phyloP scores from a whole-genome alignment of 1,139 yeast genomes.

The Pichia sp. region DNA sequence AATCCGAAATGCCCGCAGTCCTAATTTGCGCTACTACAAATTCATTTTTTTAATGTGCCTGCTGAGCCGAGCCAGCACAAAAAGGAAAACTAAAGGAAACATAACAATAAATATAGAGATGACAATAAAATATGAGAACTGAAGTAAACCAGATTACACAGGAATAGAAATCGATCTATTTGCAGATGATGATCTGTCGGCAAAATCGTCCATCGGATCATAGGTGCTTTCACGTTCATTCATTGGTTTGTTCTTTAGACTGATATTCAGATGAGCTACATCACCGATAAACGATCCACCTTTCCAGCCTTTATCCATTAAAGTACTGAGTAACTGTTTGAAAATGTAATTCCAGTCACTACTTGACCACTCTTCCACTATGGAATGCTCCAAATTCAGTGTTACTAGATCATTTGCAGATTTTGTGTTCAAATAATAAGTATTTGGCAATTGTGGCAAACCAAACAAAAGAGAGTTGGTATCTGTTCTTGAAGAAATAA shows the following conservation, averaged over 20 bases:
- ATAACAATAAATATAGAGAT: not conserved
- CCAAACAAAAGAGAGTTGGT: constrained; percentile 45
- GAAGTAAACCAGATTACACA: not conserved
- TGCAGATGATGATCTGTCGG: constrained; percentile 12
- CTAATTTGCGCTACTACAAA: too few species aligned
- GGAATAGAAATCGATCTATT: not conserved
- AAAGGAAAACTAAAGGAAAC: not conserved
- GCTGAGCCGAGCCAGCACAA: too few species aligned
- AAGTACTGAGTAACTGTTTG: constrained; percentile 30
- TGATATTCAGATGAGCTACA: constrained; percentile 19
- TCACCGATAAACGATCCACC: constrained; percentile 28
- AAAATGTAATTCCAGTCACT: constrained; percentile 36
- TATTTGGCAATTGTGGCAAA: constrained; percentile 50
- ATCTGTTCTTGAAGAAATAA: constrained; percentile 40
- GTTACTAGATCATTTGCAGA: constrained; percentile 35
- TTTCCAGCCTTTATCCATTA: constrained; percentile 28
- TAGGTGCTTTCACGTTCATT: constrained; percentile 8
- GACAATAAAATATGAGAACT: not conserved
- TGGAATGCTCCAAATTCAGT: constrained; percentile 29
- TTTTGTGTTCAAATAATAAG: constrained; percentile 39
- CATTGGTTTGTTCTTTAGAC: constrained; percentile 18
- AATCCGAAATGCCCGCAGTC: too few species aligned
- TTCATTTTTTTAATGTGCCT: too few species aligned
- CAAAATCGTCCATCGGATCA: constrained; percentile 25
- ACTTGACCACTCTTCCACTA: constrained; percentile 34